These are phyloP conservation scores for Hortaea werneckii DNA, from an alignment of 2,329 filamentous ascomycete genomes.

Conservation along the genomic window DNA sequence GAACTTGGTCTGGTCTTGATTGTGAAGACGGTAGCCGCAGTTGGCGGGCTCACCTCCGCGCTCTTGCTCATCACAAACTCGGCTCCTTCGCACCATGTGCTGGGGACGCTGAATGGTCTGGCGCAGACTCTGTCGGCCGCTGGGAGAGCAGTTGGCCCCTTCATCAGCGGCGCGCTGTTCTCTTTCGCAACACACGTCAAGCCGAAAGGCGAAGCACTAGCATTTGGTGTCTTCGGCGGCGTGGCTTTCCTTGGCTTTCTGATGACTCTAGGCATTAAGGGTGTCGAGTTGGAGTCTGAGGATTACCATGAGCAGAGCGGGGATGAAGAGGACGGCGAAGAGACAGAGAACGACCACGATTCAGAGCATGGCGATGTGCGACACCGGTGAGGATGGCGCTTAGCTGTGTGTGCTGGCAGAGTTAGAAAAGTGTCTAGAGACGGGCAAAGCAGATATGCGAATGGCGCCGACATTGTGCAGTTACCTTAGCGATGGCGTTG, in stretches of 20 bases:
- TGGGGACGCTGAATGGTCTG: conserved; percentile 85
- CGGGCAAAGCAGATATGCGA: no score
- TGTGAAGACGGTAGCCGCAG: conserved; percentile 80
- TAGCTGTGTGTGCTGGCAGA: no score
- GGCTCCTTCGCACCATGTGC: conserved; percentile 70
- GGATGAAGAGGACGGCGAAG: conserved; percentile 30
- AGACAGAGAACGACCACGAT: background rate
- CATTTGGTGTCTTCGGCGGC: conserved; percentile 80
- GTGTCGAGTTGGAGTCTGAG: conserved; percentile 49
- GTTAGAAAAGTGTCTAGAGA: no score
- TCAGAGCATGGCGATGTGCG: no score
- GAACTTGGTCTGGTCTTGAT: conserved; percentile 75
- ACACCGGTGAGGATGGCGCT: no score
- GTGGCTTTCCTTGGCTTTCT: conserved; percentile 72
- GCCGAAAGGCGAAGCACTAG: conserved; percentile 72
- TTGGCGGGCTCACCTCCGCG: conserved; percentile 82
- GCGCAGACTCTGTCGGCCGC: conserved; percentile 89
- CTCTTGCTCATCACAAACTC: conserved; percentile 90
- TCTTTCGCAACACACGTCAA: conserved; percentile 62
- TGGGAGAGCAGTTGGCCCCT: conserved; percentile 78
- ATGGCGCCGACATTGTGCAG: no score
- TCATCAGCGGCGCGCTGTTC: conserved; percentile 79
- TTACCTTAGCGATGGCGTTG: no score
- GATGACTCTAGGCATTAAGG: conserved; percentile 67
- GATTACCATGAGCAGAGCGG: conserved; percentile 40